These are phyloP conservation scores for Scutellospora calospora DNA, from an alignment of 371 early-diverging fungal genomes.

Conservation along the genomic window DNA sequence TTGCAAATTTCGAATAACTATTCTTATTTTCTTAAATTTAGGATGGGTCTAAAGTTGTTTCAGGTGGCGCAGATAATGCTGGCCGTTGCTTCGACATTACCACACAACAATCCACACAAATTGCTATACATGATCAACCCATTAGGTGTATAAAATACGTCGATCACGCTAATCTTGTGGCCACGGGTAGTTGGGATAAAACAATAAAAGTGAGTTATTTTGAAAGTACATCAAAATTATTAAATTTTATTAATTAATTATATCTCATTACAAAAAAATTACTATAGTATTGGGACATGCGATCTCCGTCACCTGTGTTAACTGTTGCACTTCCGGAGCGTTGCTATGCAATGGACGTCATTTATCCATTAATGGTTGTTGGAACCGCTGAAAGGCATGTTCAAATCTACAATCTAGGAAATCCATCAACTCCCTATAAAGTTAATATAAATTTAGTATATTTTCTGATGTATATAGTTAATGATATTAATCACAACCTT, in stretches of 20 bases:
- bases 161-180: slow-evolving; percentile 64
- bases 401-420: slow-evolving; percentile 74
- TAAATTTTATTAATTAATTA: slow-evolving; percentile 12
- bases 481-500: background rate
- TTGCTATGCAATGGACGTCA: slow-evolving; percentile 84
- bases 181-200: slow-evolving; percentile 97
- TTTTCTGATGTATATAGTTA: background rate
- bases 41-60: slow-evolving; percentile 86
- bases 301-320: slow-evolving; percentile 69
- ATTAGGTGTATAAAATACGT: slow-evolving; percentile 73
- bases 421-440: slow-evolving; percentile 76
- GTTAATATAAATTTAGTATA: slow-evolving; percentile 7
- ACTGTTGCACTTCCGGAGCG: slow-evolving; percentile 79
- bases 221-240: slow-evolving; percentile 2
- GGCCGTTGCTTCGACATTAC: slow-evolving; percentile 72
- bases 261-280: slow-evolving; percentile 4
- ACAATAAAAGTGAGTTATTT: slow-evolving; percentile 63
- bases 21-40: slow-evolving; percentile 45
- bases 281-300: slow-evolving; percentile 83
- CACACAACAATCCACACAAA: slow-evolving; percentile 66
- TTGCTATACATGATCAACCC: slow-evolving; percentile 77
- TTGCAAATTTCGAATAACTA: background rate
- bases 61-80: slow-evolving; percentile 81
- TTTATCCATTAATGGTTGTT: slow-evolving; percentile 74
- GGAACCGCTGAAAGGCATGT: slow-evolving; percentile 82